Conservation (phyloP, 75 land plant genomes). For the Isoetes taiwanensis region DNA sequence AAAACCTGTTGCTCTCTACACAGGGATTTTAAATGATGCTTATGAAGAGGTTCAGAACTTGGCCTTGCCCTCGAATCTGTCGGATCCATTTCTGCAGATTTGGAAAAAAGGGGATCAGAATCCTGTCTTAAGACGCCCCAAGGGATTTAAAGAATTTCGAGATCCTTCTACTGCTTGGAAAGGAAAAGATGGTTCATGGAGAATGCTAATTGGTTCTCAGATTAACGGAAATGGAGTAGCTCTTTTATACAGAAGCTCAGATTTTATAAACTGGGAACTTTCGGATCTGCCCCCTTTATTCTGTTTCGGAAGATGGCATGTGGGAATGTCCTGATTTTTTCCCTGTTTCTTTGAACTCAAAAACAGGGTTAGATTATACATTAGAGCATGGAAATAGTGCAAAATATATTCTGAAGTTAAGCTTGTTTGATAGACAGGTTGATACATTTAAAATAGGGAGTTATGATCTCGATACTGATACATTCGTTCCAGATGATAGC, state of each 20-base stretch:
- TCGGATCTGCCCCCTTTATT: constrained; percentile 28
- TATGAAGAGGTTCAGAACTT: constrained; percentile 51
- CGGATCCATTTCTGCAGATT: constrained; percentile 45
- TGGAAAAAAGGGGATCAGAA: constrained; percentile 52
- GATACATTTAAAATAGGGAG: constrained; percentile 76
- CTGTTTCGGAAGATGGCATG: constrained; percentile 68
- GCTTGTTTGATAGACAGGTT: constrained; percentile 50
- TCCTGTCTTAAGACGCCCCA: constrained; percentile 61
- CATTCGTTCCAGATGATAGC: constrained; percentile 46
- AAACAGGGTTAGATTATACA: constrained; percentile 32
- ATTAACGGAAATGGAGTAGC: constrained; percentile 35
- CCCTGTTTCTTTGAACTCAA: constrained; percentile 30
- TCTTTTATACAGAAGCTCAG: constrained; percentile 47
- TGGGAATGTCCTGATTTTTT: constrained; percentile 93
- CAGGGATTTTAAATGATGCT: constrained; percentile 47
- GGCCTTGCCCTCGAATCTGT: constrained; percentile 42
- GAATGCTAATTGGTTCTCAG: constrained; percentile 55
- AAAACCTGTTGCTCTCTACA: constrained; percentile 35
- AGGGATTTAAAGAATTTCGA: constrained; percentile 55
- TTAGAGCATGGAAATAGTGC: constrained; percentile 28
- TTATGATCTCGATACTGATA: constrained; percentile 22
- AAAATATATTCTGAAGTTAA: constrained; percentile 77
- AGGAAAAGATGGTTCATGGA: constrained; percentile 40
- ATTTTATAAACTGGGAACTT: constrained; percentile 41
- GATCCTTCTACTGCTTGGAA: constrained; percentile 84